Percentiles rank a stretch among this genome's conserved stretches.
phyloP scores from a whole-genome alignment of 1,284 basidiomycete genomes.

The Heliocybe sulcata region DNA sequence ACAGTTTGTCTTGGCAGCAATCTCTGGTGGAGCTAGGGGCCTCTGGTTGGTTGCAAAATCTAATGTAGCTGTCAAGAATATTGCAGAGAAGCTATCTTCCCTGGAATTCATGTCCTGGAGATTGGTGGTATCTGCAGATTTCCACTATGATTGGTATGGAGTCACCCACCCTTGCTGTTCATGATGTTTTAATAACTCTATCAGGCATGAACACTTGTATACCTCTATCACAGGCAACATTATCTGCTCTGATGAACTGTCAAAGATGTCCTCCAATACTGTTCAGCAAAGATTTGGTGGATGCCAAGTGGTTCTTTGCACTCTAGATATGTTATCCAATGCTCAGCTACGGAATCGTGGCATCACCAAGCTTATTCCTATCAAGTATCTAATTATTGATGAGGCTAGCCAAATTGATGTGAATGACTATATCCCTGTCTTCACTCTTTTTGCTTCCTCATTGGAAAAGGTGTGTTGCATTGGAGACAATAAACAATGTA shows the following conservation, averaged over 20 bases:
- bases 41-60: constrained; percentile 72
- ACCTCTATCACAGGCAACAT: constrained; percentile 30
- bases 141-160: constrained; percentile 53
- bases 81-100: constrained; percentile 50
- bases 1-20: constrained; percentile 44
- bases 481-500: constrained; percentile 73
- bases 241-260: constrained; percentile 35
- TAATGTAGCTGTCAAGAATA: constrained; percentile 64
- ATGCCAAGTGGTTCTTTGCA: constrained; percentile 58
- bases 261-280: not conserved
- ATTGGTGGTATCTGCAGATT: constrained; percentile 52
- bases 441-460: constrained; percentile 32
- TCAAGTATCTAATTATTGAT: constrained; percentile 31
- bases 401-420: constrained; percentile 37
- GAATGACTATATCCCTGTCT: constrained; percentile 48
- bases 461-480: constrained; percentile 63
- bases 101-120: constrained; percentile 40
- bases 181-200: constrained; percentile 7
- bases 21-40: constrained; percentile 29
- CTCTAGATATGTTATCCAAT: constrained; percentile 64
- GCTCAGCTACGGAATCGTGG: not conserved
- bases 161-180: constrained; percentile 2
- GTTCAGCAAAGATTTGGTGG: constrained; percentile 26
- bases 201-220: constrained; percentile 74
- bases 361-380: constrained; percentile 25